Conservation (phyloP, 306 rosid genomes). For the Pyrus pyrifolia region DNA sequence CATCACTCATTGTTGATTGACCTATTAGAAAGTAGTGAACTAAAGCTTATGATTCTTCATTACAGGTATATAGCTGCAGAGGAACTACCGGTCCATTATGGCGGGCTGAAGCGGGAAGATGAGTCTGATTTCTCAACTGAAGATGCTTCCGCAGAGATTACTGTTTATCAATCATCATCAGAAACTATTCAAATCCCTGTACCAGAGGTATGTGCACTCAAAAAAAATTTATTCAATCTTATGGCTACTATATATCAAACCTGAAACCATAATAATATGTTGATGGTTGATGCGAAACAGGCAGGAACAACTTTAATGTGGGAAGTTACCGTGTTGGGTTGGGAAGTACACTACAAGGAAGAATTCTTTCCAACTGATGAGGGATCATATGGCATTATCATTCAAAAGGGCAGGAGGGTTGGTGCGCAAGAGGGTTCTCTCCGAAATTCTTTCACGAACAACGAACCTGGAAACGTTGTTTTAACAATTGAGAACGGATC, state of each 20-base stretch:
- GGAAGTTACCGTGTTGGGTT: constrained; percentile 69
- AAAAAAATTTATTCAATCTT: background rate
- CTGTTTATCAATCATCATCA: constrained; percentile 54
- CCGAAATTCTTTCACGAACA: constrained; percentile 37
- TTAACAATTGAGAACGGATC: constrained; percentile 46
- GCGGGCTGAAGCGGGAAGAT: constrained; percentile 65
- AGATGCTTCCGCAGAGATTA: constrained; percentile 52
- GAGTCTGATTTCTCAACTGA: constrained; percentile 48
- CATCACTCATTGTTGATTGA: too few relatives aligned
- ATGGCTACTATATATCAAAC: background rate
- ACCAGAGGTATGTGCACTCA: constrained; percentile 42
- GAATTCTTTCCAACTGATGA: constrained; percentile 64
- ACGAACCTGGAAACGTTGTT: constrained; percentile 67
- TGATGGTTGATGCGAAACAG: background rate
- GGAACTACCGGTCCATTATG: constrained; percentile 65
- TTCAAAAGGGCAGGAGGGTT: constrained; percentile 57
- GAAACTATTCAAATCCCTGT: constrained; percentile 39
- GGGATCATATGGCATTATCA: constrained; percentile 55
- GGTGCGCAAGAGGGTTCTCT: constrained; percentile 41
- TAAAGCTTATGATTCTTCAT: background rate
- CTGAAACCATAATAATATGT: background rate
- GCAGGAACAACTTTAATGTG: constrained; percentile 43
- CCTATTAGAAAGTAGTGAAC: background rate
- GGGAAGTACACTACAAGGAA: constrained; percentile 70
- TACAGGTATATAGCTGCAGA: constrained; percentile 63